Evolutionary conservation across 2,329 filamentous ascomycete genomes (phyloP).

Genomic region (Sclerotinia sclerotiorum): DNA sequence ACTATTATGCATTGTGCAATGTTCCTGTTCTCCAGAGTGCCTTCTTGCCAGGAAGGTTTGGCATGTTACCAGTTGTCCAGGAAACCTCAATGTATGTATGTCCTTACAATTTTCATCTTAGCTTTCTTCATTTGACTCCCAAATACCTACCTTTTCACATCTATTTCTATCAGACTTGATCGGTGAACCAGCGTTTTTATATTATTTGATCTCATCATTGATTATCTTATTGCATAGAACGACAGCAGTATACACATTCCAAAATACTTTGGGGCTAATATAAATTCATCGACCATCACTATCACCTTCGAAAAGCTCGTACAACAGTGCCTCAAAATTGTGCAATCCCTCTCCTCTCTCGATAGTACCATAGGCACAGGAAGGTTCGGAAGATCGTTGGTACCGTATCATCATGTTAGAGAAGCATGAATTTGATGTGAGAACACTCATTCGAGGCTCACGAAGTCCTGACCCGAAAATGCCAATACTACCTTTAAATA

Average conservation of each 20-base stretch:
- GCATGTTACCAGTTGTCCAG: not conserved
- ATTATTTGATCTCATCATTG: not conserved
- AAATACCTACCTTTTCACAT: not conserved
- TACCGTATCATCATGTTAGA: not conserved
- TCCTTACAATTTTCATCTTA: not conserved
- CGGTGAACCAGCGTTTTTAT: not conserved
- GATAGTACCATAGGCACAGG: not conserved
- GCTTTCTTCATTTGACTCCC: not conserved
- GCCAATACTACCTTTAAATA: not conserved
- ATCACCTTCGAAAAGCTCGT: not conserved
- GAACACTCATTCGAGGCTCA: not conserved
- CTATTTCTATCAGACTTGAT: not conserved
- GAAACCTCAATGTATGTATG: not conserved
- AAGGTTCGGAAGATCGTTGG: not conserved
- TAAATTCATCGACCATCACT: not conserved
- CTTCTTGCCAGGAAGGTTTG: not conserved
- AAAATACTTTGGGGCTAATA: not conserved
- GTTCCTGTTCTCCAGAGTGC: not conserved
- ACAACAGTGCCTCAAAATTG: not conserved
- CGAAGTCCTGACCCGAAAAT: not conserved
- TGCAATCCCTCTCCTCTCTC: not conserved
- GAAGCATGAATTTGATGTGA: slow-evolving; percentile 8
- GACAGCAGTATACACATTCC: not conserved
- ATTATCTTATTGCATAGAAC: not conserved
- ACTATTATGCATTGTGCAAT: not conserved